A percentile compares a stretch with the other conserved stretches of the same genome.
phyloP scores from a whole-genome alignment of 148 eudicot genomes.

The Nyssa sinensis region DNA sequence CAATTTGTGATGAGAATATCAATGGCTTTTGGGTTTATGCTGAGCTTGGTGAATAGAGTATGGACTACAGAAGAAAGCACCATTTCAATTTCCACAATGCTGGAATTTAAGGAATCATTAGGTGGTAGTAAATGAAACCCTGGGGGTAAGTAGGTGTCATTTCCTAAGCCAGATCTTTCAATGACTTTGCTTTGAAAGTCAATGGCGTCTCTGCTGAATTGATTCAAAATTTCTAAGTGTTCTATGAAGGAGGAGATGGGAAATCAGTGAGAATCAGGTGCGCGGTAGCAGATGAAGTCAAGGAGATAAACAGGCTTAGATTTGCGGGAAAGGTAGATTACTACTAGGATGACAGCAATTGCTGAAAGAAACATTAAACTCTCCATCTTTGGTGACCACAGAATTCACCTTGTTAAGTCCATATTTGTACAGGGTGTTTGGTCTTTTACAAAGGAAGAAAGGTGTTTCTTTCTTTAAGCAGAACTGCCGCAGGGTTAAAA shows the following conservation, averaged over 20 bases:
- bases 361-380: slow-evolving; percentile 14
- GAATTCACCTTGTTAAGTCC: background rate
- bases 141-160: slow-evolving; percentile 19
- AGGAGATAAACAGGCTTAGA: slow-evolving; percentile 14
- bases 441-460: background rate
- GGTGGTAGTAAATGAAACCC: slow-evolving; percentile 28
- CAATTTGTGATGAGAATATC: slow-evolving; percentile 46
- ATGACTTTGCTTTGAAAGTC: slow-evolving; percentile 33
- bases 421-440: background rate
- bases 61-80: slow-evolving; percentile 32
- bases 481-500: slow-evolving; percentile 12
- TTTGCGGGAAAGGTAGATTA: slow-evolving; percentile 4
- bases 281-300: slow-evolving; percentile 26
- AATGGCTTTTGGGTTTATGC: slow-evolving; percentile 34
- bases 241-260: slow-evolving; percentile 34
- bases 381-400: slow-evolving; percentile 17
- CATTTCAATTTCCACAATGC: slow-evolving; percentile 25
- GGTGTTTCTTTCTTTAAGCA: slow-evolving; percentile 17
- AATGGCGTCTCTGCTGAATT: slow-evolving; percentile 10
- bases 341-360: slow-evolving; percentile 7
- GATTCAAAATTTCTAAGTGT: slow-evolving; percentile 19
- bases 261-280: slow-evolving; percentile 16
- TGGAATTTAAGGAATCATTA: slow-evolving; percentile 24
- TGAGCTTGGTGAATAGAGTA: slow-evolving; percentile 32
- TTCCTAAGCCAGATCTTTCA: slow-evolving; percentile 30